phyloP scores from a whole-genome alignment of 495 filamentous ascomycete genomes.

The Lindgomyces ingoldianus region DNA sequence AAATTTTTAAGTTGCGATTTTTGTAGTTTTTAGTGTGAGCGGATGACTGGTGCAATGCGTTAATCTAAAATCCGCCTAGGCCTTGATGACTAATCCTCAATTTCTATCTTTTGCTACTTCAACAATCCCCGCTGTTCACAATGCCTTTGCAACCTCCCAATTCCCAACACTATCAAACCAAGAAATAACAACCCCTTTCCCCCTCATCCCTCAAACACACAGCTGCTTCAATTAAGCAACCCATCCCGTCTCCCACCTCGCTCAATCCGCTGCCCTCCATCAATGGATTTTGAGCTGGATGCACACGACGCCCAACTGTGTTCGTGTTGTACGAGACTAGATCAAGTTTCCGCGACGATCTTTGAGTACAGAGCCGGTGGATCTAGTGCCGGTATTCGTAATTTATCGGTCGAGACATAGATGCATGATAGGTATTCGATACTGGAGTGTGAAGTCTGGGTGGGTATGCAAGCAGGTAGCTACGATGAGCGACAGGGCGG shows the following conservation, averaged over 20 bases:
- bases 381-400: conserved; percentile 35
- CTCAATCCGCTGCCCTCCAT: conserved; percentile 38
- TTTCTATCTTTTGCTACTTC: no score
- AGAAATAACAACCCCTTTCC: no score
- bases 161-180: no score
- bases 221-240: no score
- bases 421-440: not conserved
- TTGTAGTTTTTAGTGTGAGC: no score
- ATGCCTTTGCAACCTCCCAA: no score
- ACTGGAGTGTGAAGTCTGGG: not conserved
- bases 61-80: no score
- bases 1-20: no score
- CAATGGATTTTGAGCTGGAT: conserved; percentile 45
- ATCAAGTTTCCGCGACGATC: conserved; percentile 39
- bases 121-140: no score
- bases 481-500: not conserved
- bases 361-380: conserved; percentile 43
- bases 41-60: no score
- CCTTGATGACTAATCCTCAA: no score
- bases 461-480: not conserved
- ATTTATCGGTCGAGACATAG: conserved; percentile 43
- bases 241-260: conserved; percentile 44
- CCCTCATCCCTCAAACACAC: no score
- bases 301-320: conserved; percentile 9
- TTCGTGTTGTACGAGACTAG: conserved; percentile 41